phyloP scores from a whole-genome alignment of 305 asterid genomes.

The Lippia alba region DNA sequence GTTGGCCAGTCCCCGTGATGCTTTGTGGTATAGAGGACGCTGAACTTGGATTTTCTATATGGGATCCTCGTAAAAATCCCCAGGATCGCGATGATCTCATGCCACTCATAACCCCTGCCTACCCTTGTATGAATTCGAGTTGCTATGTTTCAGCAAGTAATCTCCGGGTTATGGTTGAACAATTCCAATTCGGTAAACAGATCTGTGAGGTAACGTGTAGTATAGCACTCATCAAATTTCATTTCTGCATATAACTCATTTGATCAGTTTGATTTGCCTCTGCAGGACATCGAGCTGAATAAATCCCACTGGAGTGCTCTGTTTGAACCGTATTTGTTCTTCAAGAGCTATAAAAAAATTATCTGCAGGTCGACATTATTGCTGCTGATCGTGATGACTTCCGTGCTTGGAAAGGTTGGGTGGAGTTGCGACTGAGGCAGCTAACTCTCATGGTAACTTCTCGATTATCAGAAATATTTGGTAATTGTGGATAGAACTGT shows the following conservation, averaged over 20 bases:
- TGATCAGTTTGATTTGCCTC: constrained; percentile 32
- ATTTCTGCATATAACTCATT: constrained; percentile 20
- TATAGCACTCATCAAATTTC: constrained; percentile 9
- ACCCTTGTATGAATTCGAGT: constrained; percentile 99
- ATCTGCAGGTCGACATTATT: constrained; percentile 82
- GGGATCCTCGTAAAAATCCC: constrained; percentile 96
- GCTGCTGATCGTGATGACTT: constrained; percentile 89
- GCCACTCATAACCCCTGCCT: constrained; percentile 98
- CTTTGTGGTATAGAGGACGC: constrained; percentile 86
- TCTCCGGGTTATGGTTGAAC: constrained; percentile 89
- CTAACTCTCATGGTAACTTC: constrained; percentile 85
- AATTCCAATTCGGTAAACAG: constrained; percentile 74
- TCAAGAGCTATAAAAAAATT: constrained; percentile 89
- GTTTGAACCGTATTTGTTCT: constrained; percentile 86
- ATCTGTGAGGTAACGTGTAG: constrained; percentile 76
- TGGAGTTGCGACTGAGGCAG: constrained; percentile 94
- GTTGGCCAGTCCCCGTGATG: constrained; percentile 97
- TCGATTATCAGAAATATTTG: constrained; percentile 31
- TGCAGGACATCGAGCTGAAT: constrained; percentile 91
- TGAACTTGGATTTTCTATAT: constrained; percentile 87
- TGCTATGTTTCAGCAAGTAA: constrained; percentile 95
- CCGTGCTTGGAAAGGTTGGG: constrained; percentile 99
- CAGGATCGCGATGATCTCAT: constrained; percentile 83
- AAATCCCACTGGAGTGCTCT: constrained; percentile 72
- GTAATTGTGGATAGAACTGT: neutral